Evolutionary conservation across 306 rosid species (phyloP).

Genomic region (Vicia faba): DNA sequence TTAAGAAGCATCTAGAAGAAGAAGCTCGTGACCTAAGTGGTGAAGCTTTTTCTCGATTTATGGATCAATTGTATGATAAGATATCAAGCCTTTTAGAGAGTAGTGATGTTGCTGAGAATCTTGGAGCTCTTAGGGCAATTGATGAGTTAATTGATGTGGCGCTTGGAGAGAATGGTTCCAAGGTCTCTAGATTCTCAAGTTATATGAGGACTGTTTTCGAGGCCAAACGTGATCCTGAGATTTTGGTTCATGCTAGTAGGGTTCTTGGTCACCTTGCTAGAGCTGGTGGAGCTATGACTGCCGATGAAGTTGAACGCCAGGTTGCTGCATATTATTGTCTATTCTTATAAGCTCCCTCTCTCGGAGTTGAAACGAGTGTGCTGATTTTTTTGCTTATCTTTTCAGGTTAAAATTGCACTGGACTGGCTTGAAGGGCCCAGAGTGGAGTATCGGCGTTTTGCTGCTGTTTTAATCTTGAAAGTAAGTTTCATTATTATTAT

Average conservation of each 20-base stretch:
- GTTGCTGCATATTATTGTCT: slow-evolving; percentile 41
- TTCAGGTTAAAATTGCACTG: slow-evolving; percentile 82
- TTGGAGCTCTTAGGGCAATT: slow-evolving; percentile 94
- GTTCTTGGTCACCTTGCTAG: slow-evolving; percentile 95
- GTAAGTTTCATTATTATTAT: slow-evolving; percentile 50
- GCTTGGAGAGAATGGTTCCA: slow-evolving; percentile 93
- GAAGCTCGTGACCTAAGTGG: slow-evolving; percentile 94
- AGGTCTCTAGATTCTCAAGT: slow-evolving; percentile 81
- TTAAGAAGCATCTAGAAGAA: slow-evolving; percentile 88
- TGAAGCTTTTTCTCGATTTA: slow-evolving; percentile 87
- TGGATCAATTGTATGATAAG: slow-evolving; percentile 93
- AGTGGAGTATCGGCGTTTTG: slow-evolving; percentile 90
- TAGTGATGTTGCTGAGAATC: slow-evolving; percentile 76
- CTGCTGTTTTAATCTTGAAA: slow-evolving; percentile 92
- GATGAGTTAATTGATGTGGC: slow-evolving; percentile 94
- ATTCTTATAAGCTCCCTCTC: not conserved
- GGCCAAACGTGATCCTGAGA: slow-evolving; percentile 84
- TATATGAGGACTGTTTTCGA: slow-evolving; percentile 88
- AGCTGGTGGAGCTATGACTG: slow-evolving; percentile 99
- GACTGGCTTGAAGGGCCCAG: slow-evolving; percentile 89
- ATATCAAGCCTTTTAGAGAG: slow-evolving; percentile 78
- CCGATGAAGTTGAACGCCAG: slow-evolving; percentile 97
- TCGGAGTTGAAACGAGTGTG: slow-evolving; percentile 20
- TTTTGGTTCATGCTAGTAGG: slow-evolving; percentile 85
- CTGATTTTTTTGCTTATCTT: slow-evolving; percentile 24